Conservation (phyloP, 345 rosid genomes). For the Salix suchowensis region DNA sequence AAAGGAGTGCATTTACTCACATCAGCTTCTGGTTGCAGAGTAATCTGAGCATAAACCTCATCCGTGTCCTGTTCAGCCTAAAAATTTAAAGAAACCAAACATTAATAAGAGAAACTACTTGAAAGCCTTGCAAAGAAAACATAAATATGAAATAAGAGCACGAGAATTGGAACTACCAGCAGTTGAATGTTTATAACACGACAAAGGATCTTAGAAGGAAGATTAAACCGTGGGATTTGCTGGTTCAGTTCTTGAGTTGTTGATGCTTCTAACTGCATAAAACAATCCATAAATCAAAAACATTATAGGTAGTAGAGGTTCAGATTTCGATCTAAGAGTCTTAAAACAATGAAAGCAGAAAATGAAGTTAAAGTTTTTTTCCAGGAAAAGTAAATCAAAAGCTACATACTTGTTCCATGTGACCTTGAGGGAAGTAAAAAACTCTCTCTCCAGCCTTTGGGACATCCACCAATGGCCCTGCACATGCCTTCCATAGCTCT, state of each 20-base stretch:
- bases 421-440: slow-evolving; percentile 90
- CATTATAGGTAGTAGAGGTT: not conserved
- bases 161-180: slow-evolving; percentile 40
- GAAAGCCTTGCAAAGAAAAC: not conserved
- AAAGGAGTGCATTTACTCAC: slow-evolving; percentile 35
- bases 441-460: slow-evolving; percentile 60
- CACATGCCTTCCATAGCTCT: slow-evolving; percentile 84
- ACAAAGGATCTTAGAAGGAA: slow-evolving; percentile 79
- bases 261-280: slow-evolving; percentile 73
- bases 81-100: slow-evolving; percentile 13
- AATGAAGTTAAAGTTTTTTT: slow-evolving; percentile 4
- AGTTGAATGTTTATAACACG: slow-evolving; percentile 64
- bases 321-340: not conserved
- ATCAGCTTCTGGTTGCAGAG: slow-evolving; percentile 58
- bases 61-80: slow-evolving; percentile 97
- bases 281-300: slow-evolving; percentile 10
- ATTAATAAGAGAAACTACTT: not conserved
- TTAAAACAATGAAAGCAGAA: slow-evolving; percentile 10
- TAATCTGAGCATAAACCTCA: slow-evolving; percentile 91
- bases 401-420: slow-evolving; percentile 79
- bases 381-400: not conserved
- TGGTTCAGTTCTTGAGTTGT: slow-evolving; percentile 74
- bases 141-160: not conserved
- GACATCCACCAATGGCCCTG: slow-evolving; percentile 78
- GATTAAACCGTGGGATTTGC: slow-evolving; percentile 58